Evolutionary conservation across 1,284 basidiomycete genomes (phyloP).

Genomic region (Irpex lacteus): DNA sequence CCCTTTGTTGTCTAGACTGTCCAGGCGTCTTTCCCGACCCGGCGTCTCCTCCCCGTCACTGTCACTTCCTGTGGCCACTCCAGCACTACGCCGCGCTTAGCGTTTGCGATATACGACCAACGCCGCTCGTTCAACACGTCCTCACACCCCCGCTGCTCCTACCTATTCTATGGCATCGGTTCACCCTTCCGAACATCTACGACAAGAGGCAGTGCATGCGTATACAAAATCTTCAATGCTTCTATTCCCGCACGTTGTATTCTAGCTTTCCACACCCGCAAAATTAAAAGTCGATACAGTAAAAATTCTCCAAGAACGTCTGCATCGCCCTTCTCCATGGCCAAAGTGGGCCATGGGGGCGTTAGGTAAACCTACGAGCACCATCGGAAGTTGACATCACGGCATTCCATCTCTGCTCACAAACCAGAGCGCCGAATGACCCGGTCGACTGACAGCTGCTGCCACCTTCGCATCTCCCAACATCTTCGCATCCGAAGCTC

Average conservation of each 20-base stretch:
- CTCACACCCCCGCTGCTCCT: no score
- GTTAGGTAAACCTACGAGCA: conserved; percentile 29
- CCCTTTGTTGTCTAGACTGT: neutral
- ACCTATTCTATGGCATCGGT: neutral
- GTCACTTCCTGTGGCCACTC: neutral
- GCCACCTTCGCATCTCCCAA: neutral
- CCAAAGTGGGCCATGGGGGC: no score
- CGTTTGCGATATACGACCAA: neutral
- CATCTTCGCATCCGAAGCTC: no score
- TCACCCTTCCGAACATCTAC: no score
- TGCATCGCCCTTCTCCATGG: neutral
- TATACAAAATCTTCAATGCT: no score
- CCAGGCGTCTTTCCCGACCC: neutral
- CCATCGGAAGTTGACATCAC: conserved; percentile 18
- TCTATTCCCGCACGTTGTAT: no score
- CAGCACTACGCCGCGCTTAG: conserved; percentile 6
- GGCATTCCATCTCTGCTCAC: neutral
- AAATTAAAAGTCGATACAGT: neutral
- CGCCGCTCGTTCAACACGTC: neutral
- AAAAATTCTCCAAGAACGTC: neutral
- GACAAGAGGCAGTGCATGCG: no score
- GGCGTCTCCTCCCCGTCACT: neutral
- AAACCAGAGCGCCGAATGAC: neutral
- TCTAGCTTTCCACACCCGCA: no score
- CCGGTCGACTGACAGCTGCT: neutral